Conservation (phyloP, 257 asterid species). For the Penstemon barbatus region DNA sequence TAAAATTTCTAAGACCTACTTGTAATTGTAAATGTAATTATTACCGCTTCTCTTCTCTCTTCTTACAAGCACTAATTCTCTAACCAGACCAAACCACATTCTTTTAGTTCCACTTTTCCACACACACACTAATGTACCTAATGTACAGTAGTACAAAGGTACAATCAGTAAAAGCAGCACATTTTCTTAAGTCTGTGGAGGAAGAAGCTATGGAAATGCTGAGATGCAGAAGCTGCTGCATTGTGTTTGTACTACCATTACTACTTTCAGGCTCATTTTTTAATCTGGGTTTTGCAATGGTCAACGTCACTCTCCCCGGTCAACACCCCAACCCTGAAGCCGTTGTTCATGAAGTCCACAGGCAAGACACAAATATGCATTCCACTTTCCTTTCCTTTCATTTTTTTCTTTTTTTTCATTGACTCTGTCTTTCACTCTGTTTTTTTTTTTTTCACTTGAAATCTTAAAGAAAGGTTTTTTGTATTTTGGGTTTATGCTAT, state of each 20-base stretch:
- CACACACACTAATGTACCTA: slow-evolving; percentile 3
- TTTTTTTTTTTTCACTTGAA: not conserved
- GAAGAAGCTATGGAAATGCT: slow-evolving; percentile 24
- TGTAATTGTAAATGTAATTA: not conserved
- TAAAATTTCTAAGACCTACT: not conserved
- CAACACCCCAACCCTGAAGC: slow-evolving; percentile 58
- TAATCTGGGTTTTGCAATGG: slow-evolving; percentile 28
- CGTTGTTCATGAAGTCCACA: slow-evolving; percentile 47
- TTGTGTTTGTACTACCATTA: slow-evolving; percentile 33
- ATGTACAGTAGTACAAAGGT: slow-evolving; percentile 13
- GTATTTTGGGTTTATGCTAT: not conserved
- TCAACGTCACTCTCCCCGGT: slow-evolving; percentile 49
- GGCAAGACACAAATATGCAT: slow-evolving; percentile 33
- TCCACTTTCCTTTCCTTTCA: no score
- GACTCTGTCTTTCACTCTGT: not conserved
- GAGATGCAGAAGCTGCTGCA: slow-evolving; percentile 27
- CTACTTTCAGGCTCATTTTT: slow-evolving; percentile 27
- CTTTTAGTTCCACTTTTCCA: not conserved
- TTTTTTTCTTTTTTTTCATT: no score
- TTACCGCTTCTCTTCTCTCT: slow-evolving; percentile 1
- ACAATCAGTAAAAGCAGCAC: slow-evolving; percentile 20
- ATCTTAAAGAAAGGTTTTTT: not conserved
- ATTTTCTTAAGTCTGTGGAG: not conserved
- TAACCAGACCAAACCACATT: not conserved
- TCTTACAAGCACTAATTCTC: not conserved